A percentile compares a stretch with the other conserved stretches of the same genome.
These are phyloP conservation scores for Xerocomellus amylosporus DNA, from an alignment of 768 basidiomycete species.

Conservation along the genomic window DNA sequence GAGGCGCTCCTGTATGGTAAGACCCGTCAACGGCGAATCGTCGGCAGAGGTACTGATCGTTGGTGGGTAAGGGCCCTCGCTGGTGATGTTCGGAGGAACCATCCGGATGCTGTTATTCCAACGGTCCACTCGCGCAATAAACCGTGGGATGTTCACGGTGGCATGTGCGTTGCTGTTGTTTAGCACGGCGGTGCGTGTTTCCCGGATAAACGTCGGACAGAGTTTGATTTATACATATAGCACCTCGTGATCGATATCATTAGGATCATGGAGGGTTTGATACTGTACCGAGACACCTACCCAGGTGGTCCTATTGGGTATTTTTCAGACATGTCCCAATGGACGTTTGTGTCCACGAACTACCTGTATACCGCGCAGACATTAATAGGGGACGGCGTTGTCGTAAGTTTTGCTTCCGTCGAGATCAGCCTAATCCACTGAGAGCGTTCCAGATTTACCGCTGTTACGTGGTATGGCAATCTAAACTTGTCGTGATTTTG, in stretches of 20 bases:
- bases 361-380: slow-evolving; percentile 17
- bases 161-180: no score
- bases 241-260: not conserved
- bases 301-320: not conserved
- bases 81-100: no score
- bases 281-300: not conserved
- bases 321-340: slow-evolving; percentile 1
- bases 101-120: no score
- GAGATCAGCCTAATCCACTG: not conserved
- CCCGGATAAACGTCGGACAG: no score
- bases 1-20: not conserved
- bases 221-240: not conserved
- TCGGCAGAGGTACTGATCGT: not conserved
- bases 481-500: not conserved
- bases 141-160: no score
- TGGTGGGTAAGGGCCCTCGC: not conserved
- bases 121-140: no score
- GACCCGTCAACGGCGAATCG: no score
- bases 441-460: not conserved
- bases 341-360: slow-evolving; percentile 27
- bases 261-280: not conserved
- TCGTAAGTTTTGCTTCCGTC: slow-evolving; percentile 12
- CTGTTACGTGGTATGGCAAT: not conserved
- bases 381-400: slow-evolving; percentile 22
- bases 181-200: no score